Base-by-base conservation (phyloP, 179 eudicot genomes). In the Silene noctiflora region DNA sequence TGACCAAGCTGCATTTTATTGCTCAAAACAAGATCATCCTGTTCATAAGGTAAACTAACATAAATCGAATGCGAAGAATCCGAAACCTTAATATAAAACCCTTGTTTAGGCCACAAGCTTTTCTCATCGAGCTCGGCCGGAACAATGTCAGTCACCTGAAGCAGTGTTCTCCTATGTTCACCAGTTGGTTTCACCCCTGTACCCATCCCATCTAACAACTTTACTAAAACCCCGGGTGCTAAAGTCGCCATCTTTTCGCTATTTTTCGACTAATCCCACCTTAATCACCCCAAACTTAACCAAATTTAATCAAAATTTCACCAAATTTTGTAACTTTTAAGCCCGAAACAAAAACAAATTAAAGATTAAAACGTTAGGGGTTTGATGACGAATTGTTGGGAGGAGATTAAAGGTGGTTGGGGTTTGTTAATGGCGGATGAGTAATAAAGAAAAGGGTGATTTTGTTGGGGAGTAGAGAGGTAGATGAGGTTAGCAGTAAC, bases 71-170 rank as follows among this genome's bases (percentile, higher is more conserved):
- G 99, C 0, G 97, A 93, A 9, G 97, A 93, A 81, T 95, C 97
- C 0, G 99, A 89, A 0, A 95, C 85, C 51, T 95, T 95, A 0
- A 95, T 89, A 78, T 88, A 95, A 64, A 95, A 95, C 2, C 97
- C 99, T 10, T 84, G 96, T 22, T 88, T 93, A 0, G 99, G 99
- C 86, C 85, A 84, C 6, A 95, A 87, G 61, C 80, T 86, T 64
- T 91, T 91, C 82, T 91, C 97, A 51, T 93, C 97, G 6, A 95
- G 93, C 76, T 94, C 98, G 0, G 93, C 97, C 0, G 99, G 99
- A 46, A 95, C 97, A 8, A 95, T 95, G 72, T 91, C 97, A 4
- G 92, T 93, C 4, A 93, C 95, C 73, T 93, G 98, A 14, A 93
- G 75, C 2, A 93, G 84, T 3, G 97, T 85, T 75, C 91, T 91